Evolutionary conservation across 805 yeast genomes (phyloP).

Genomic region (Yamadazyma scolyti): DNA sequence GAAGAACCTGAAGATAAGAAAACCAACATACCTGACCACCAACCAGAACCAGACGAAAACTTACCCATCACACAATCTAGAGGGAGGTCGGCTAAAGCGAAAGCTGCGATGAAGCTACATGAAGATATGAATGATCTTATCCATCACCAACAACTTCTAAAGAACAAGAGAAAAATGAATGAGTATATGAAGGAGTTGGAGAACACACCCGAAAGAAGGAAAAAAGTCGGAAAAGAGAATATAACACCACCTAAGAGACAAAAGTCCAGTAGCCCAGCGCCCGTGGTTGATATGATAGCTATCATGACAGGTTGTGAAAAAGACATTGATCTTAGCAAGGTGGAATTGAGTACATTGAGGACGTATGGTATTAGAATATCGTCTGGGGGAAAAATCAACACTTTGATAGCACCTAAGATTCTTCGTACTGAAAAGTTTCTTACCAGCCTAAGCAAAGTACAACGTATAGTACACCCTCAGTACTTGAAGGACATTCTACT

Average conservation of each 20-base stretch:
- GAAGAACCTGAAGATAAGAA: neutral
- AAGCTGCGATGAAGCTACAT: constrained; percentile 65
- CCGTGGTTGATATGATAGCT: constrained; percentile 3
- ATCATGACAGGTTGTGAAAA: constrained; percentile 67
- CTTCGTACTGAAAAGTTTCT: constrained; percentile 85
- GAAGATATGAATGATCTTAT: constrained; percentile 67
- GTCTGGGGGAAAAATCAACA: constrained; percentile 37
- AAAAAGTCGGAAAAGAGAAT: constrained; percentile 10
- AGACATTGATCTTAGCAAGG: constrained; percentile 30
- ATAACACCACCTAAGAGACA: constrained; percentile 13
- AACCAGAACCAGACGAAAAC: too few relatives aligned
- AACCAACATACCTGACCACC: neutral
- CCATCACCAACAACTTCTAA: constrained; percentile 50
- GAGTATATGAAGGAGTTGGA: constrained; percentile 34
- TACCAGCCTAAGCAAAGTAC: constrained; percentile 57
- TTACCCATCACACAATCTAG: too few relatives aligned
- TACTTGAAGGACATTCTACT: constrained; percentile 46
- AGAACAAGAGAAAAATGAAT: constrained; percentile 41
- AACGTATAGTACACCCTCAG: constrained; percentile 51
- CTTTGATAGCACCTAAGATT: constrained; percentile 75
- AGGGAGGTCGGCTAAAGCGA: constrained; percentile 58
- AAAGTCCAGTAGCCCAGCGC: constrained; percentile 3
- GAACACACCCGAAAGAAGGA: constrained; percentile 8
- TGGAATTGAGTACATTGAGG: constrained; percentile 41
- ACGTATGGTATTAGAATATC: constrained; percentile 57